Evolutionary conservation across 2,329 filamentous ascomycete species (phyloP).

Genomic region (Venturia carpophila): DNA sequence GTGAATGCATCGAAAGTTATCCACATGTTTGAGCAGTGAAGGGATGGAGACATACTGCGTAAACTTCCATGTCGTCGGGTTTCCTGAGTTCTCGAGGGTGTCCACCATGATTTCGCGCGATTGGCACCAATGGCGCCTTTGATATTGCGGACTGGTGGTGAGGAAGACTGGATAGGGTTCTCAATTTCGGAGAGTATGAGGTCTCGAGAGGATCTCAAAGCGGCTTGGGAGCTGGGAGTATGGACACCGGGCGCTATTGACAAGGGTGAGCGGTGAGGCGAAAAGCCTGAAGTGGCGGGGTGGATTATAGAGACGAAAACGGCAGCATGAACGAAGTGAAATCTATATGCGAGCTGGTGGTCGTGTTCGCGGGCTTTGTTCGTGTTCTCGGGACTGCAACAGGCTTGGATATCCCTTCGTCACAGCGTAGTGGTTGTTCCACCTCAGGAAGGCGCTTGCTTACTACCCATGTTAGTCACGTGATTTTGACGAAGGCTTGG

Average conservation of each 20-base stretch:
- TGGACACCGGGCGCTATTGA: not conserved
- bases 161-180: not conserved
- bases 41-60: slow-evolving; percentile 68
- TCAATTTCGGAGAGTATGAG: not conserved
- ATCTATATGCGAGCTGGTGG: slow-evolving; percentile 5
- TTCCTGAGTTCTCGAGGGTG: slow-evolving; percentile 59
- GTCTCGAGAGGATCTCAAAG: not conserved
- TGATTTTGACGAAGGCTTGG: no score
- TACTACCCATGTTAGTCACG: not conserved
- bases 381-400: slow-evolving; percentile 3
- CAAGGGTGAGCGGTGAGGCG: slow-evolving; percentile 6
- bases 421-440: not conserved
- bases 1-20: not conserved
- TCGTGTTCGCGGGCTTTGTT: slow-evolving; percentile 1
- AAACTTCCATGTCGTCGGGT: slow-evolving; percentile 98
- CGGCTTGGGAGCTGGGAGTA: slow-evolving; percentile 5
- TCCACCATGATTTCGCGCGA: slow-evolving; percentile 72
- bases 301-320: not conserved
- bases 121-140: slow-evolving; percentile 16
- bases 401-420: not conserved
- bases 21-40: not conserved
- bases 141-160: not conserved
- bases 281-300: not conserved
- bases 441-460: not conserved
- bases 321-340: not conserved